These are phyloP conservation scores for Akebia trifoliata DNA, from an alignment of 164 flowering plant species.

Conservation along the genomic window DNA sequence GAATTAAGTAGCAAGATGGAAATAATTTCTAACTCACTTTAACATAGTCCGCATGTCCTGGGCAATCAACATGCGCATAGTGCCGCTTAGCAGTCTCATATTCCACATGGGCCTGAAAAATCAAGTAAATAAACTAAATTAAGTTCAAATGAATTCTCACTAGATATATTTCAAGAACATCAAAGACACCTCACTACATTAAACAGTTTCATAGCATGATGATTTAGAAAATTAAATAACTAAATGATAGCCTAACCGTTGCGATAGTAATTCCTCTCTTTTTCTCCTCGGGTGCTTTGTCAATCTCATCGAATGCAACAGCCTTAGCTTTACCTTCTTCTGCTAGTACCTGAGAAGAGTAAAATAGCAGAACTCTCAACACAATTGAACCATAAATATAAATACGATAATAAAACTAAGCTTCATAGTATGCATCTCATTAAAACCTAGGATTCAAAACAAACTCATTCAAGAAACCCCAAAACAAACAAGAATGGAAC, in stretches of 20 bases:
- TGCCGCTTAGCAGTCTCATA: conserved; percentile 93
- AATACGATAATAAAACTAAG: neutral
- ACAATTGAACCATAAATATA: neutral
- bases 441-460: too few relatives aligned
- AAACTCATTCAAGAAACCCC: too few relatives aligned
- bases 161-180: neutral
- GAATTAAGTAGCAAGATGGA: neutral
- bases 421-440: too few relatives aligned
- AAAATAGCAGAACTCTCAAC: neutral
- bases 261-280: conserved; percentile 98
- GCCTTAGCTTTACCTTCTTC: conserved; percentile 97
- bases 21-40: conserved; percentile 50
- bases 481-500: too few relatives aligned
- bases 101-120: conserved; percentile 94
- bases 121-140: conserved; percentile 4
- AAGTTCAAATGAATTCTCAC: too few relatives aligned
- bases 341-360: conserved; percentile 63
- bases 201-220: too few relatives aligned
- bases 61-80: conserved; percentile 98
- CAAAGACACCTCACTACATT: neutral
- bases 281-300: conserved; percentile 99
- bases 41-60: conserved; percentile 98
- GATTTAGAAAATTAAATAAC: conserved; percentile 5
- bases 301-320: conserved; percentile 92
- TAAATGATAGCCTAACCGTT: conserved; percentile 43